Evolutionary conservation across 352 stramenopile genomes (phyloP), one percentile per base, ranked within the genome.

Genomic region (Globisporangium uncinulatum): DNA sequence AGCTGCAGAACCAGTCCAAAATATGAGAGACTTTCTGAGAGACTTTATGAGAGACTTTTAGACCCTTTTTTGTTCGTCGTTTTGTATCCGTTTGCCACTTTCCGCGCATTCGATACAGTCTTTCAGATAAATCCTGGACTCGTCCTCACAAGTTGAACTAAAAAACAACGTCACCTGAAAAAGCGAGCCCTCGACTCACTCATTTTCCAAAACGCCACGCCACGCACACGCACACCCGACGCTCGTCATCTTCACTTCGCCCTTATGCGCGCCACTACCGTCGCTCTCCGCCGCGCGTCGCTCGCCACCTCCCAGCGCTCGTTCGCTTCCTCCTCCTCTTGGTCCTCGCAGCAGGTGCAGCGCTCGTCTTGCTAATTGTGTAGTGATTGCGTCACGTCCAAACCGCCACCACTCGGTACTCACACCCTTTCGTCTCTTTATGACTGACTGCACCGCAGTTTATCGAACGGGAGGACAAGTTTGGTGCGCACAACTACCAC

Each of bases 401-500:
- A n/a, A n/a, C n/a, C n/a, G n/a, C n/a, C n/a, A n/a, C n/a, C n/a
- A n/a, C n/a, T n/a, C n/a, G n/a, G n/a, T n/a, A n/a, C n/a, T n/a
- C n/a, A n/a, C n/a, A n/a, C n/a, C n/a, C n/a, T n/a, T n/a, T n/a
- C n/a, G n/a, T n/a, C n/a, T n/a, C n/a, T n/a, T n/a, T n/a, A n/a
- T n/a, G n/a, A n/a, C n/a, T n/a, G n/a, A n/a, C n/a, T n/a, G n/a
- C n/a, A n/a, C 36, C 51, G 21, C 53, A 94, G 80, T 89, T 76
- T 57, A 94, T 94, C 45, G 78, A 87, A 15, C 75, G 81, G 24
- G 89, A 99, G 66, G 79, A 98, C 54, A 87, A 97, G 60, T 92
- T 91, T 59, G 96, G 96, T 3, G 97, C 96, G 20, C 89, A 99
- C 67, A 99, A 99, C 80, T 99, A 99, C 76, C 83, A 98, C 69